A percentile compares a stretch with the other conserved stretches of the same genome.
Evolutionary conservation across 176 grass and related monocot species (phyloP).

Genomic region (Pontederia paniculata): DNA sequence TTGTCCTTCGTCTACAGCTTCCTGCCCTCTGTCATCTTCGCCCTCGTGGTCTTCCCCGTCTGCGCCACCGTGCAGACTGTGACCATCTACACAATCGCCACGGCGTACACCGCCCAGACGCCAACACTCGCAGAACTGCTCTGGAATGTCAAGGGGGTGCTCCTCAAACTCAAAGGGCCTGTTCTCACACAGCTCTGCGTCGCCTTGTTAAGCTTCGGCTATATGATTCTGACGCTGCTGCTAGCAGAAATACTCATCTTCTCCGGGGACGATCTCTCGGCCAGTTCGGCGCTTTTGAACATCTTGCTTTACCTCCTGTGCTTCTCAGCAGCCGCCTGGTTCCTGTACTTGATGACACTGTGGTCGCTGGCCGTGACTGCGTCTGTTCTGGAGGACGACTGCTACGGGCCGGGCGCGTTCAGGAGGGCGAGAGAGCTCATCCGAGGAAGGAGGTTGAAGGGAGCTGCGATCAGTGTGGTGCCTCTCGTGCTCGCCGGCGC

Average conservation of each 20-base stretch:
- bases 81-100: slow-evolving; percentile 1
- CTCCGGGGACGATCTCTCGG: not conserved
- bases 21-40: not conserved
- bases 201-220: not conserved
- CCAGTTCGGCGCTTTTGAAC: not conserved
- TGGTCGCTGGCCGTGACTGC: not conserved
- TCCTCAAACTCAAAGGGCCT: not conserved
- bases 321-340: not conserved
- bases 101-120: not conserved
- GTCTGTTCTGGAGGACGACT: not conserved
- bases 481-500: not conserved
- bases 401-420: not conserved
- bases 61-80: not conserved
- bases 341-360: not conserved
- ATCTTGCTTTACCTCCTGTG: not conserved
- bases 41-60: not conserved
- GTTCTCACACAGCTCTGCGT: not conserved
- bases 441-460: slow-evolving; percentile 1
- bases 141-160: not conserved
- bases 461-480: not conserved
- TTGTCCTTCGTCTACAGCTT: not conserved
- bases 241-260: not conserved
- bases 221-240: not conserved
- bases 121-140: not conserved
- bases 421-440: slow-evolving; percentile 6